Percentiles rank a stretch among this genome's conserved stretches.
phyloP scores from a whole-genome alignment of 2,329 filamentous ascomycete genomes.

The Aspergillus sp. region DNA sequence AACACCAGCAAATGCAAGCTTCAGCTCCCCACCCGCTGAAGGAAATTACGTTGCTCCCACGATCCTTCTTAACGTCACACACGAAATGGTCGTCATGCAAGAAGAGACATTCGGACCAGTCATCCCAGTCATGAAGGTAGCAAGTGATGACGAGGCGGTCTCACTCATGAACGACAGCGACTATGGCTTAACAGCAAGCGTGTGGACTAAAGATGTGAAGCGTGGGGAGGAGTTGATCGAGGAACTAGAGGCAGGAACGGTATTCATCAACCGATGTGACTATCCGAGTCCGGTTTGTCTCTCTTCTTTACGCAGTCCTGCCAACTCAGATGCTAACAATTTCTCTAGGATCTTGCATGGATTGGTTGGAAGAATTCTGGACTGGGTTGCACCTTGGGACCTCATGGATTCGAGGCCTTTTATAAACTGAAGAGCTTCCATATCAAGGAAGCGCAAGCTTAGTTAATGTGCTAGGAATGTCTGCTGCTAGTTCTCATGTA shows the following conservation, averaged over 20 bases:
- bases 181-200: conserved; percentile 84
- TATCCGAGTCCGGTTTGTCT: conserved; percentile 76
- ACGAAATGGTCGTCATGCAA: conserved; percentile 80
- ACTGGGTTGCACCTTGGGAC: conserved; percentile 78
- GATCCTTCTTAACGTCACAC: conserved; percentile 70
- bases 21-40: conserved; percentile 61
- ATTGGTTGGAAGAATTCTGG: conserved; percentile 94
- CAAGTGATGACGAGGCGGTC: conserved; percentile 72
- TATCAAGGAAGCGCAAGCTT: no score
- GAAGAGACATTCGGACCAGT: conserved; percentile 93
- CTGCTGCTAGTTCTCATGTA: no score
- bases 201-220: conserved; percentile 82
- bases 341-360: conserved; percentile 72
- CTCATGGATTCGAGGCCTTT: conserved; percentile 85
- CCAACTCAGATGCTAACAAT: background rate
- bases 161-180: conserved; percentile 86
- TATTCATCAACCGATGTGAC: conserved; percentile 89
- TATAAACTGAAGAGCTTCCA: conserved; percentile 93
- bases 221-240: conserved; percentile 71
- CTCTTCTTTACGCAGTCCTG: background rate
- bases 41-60: conserved; percentile 84
- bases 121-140: conserved; percentile 81
- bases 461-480: no score
- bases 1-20: conserved; percentile 73
- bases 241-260: conserved; percentile 80